Conservation (phyloP, 768 basidiomycete species). For the Hypholoma fasciculare region DNA sequence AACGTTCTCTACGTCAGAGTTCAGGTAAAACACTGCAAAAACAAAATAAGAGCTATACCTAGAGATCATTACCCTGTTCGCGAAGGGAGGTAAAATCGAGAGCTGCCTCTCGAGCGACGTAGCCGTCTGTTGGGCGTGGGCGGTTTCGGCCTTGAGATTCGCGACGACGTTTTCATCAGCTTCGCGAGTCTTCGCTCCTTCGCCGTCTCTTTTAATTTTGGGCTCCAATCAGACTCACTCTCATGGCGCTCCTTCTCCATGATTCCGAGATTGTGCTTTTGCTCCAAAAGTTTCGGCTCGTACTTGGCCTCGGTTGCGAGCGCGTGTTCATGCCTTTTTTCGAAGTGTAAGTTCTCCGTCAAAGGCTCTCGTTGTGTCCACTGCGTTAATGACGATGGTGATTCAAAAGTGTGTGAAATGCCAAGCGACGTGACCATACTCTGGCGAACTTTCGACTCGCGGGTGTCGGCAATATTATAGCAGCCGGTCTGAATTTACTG, state of each 20-base stretch:
- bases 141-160: conserved; percentile 56
- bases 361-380: too few relatives aligned
- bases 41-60: conserved; percentile 49
- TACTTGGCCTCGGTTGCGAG: conserved; percentile 72
- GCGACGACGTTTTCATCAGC: conserved; percentile 52
- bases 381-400: too few relatives aligned
- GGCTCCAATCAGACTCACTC: conserved; percentile 86
- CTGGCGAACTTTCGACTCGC: too few relatives aligned
- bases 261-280: conserved; percentile 59
- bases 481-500: too few relatives aligned
- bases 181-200: conserved; percentile 69
- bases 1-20: conserved; percentile 27
- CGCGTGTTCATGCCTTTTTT: conserved; percentile 41
- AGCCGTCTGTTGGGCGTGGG: conserved; percentile 47
- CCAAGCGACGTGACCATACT: too few relatives aligned
- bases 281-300: conserved; percentile 72
- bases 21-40: not conserved
- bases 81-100: conserved; percentile 53
- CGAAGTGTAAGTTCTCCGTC: too few relatives aligned
- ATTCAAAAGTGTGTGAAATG: too few relatives aligned
- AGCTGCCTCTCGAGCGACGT: conserved; percentile 50
- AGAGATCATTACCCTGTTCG: conserved; percentile 51
- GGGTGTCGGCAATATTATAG: too few relatives aligned
- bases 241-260: conserved; percentile 86
- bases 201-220: conserved; percentile 75